Evolutionary conservation across 2,329 filamentous ascomycete genomes (phyloP), one percentile per base, ranked within the genome.

Genomic region (Colletotrichum tropicicola): DNA sequence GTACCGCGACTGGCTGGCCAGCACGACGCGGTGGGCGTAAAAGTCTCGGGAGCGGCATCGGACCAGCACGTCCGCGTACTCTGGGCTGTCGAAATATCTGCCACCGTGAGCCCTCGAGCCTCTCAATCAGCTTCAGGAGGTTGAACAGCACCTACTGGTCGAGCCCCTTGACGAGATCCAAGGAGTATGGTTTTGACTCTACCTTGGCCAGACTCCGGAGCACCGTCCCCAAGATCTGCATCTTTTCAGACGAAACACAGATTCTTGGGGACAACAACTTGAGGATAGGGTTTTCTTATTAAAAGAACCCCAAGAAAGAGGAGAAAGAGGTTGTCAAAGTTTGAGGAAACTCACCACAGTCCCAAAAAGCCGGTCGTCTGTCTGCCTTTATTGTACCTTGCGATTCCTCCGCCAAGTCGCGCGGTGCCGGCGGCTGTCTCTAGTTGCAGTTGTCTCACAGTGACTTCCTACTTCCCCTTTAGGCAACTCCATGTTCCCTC

Each of bases 161-260:
- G 10, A 57, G 39, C 19, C 43, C 54, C 12, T 48, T 37, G 8
- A 57, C 54, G 2, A 48, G 15, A 7, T 57, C n/a, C 10, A 57
- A 15, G 17, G 54, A 9, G 2, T 57, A 57, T 8, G 54, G 54
- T 25, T 47, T 57, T 1, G 39, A 27, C 17, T 57, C 54, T 43
- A 39, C 21, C 21, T 27, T 43, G 19, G 43, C 54, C 28, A 57
- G 44, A 6, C 37, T 47, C 6, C 54, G 54, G 9, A 48, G 17
- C 4, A 57, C 54, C 5, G 54, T 47, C 43, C 39, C 39, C 54
- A 57, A 48, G 30, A 57, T 57, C 43, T 57, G 54, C 54, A 57
- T 57, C 23, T 39, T 57, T 39, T 21, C 21, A 3, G 21, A 10
- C 25, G 37, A 21, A 37, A 54, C n/a, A n/a, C n/a, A n/a, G n/a